Base-by-base conservation (phyloP, 139 green algal genomes). In the Dunaliella sp. region DNA sequence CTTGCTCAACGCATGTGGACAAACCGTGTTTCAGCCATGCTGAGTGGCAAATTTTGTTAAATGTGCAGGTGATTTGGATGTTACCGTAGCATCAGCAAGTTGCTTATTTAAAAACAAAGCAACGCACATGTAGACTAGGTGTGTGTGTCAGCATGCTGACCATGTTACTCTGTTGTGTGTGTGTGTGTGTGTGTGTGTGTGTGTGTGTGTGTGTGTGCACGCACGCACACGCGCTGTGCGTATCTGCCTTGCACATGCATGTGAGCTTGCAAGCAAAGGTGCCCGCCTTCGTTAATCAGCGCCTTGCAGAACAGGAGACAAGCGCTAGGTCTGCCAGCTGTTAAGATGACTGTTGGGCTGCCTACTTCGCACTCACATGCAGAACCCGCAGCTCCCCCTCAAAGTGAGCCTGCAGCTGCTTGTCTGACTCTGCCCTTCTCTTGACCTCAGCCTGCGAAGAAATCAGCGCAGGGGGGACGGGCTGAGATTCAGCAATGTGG, bases 321-420 rank as follows among this genome's bases (percentile, higher is more conserved):
- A n/a, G n/a, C n/a, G 81, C 81, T 76, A 76, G 59, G 59, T 24
- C 59, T 24, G 59, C 59, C 24, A 76, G 59, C 59, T 76, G 24
- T 76, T n/a, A n/a, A n/a, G n/a, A n/a, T n/a, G n/a, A n/a, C n/a
- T n/a, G n/a, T n/a, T n/a, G n/a, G n/a, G n/a, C n/a, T n/a, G n/a
- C n/a, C n/a, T n/a, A n/a, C n/a, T n/a, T n/a, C n/a, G n/a, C 73
- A 78, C 73, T 32, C 30, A 85, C 81, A 58, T 85, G 81, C 32
- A 85, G 81, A 25, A 37, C 81, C 1, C 83, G 78, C 38, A 95
- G 34, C 82, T 94, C 92, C 21, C 72, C 73, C 33, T 94, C 93
- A 83, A 96, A 93, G 88, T 93, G 88, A 0, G 75, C 36, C 59
- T 95, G 93, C 36, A 95, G 79, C 86, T 94, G 89, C 38, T 92